Percentiles rank a stretch among this genome's conserved stretches.
These are phyloP conservation scores for Paramecium sonneborni DNA, from an alignment of 73 alveolate genomes.

Conservation along the genomic window DNA sequence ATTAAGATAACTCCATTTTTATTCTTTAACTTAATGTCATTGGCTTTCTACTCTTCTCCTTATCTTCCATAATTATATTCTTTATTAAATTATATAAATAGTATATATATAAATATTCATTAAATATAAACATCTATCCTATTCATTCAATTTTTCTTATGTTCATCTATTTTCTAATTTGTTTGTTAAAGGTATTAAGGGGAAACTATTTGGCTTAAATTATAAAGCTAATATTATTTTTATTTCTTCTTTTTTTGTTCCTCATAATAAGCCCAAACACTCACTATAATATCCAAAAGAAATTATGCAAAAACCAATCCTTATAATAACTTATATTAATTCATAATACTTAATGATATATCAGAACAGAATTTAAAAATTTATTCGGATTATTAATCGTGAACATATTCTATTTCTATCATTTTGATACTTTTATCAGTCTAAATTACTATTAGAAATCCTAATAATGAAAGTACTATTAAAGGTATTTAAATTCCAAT, in stretches of 20 bases:
- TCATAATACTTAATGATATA: too few species aligned
- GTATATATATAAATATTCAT: too few species aligned
- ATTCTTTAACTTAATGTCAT: slow-evolving; percentile 1
- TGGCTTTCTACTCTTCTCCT: background rate
- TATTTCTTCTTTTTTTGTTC: background rate
- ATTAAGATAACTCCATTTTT: background rate
- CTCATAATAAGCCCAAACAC: background rate
- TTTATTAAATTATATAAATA: background rate
- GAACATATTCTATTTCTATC: background rate
- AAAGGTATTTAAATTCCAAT: background rate
- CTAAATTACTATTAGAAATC: background rate
- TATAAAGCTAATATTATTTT: background rate
- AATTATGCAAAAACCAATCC: background rate
- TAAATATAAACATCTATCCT: too few species aligned
- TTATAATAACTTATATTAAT: background rate
- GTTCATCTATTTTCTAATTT: background rate
- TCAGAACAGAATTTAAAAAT: too few species aligned
- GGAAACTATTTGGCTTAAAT: background rate
- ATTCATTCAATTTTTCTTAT: too few species aligned
- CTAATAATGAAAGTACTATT: background rate
- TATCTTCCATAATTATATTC: background rate
- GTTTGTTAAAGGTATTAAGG: background rate
- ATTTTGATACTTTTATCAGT: background rate
- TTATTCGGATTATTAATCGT: background rate
- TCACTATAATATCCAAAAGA: background rate